A percentile compares a stretch with the other conserved stretches of the same genome.
These are phyloP conservation scores for Rhynchosporium secalis DNA, from an alignment of 2,329 filamentous ascomycete species.

Conservation along the genomic window DNA sequence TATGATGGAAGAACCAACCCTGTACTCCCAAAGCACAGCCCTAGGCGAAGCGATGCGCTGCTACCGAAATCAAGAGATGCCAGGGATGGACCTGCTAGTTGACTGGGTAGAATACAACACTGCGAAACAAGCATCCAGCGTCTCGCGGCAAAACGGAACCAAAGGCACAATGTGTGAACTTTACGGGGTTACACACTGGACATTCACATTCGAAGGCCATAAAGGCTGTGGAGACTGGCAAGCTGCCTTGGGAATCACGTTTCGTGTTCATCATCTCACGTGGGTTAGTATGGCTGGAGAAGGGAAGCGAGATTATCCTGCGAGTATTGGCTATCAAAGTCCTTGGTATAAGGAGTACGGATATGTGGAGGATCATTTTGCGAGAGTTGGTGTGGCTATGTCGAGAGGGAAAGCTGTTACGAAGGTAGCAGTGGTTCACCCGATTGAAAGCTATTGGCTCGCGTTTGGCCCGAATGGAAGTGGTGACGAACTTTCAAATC, in stretches of 20 bases:
- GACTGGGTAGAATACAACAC: slow-evolving; percentile 41
- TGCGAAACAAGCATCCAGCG: slow-evolving; percentile 39
- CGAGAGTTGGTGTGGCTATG: slow-evolving; percentile 38
- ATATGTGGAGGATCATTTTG: slow-evolving; percentile 40
- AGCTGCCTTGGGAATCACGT: slow-evolving; percentile 40
- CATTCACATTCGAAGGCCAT: slow-evolving; percentile 40
- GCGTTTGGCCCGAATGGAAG: slow-evolving; percentile 38
- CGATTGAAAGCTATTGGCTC: slow-evolving; percentile 42
- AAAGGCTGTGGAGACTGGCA: slow-evolving; percentile 42
- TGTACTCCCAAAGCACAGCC: slow-evolving; percentile 38
- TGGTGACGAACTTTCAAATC: slow-evolving; percentile 32
- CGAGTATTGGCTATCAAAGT: slow-evolving; percentile 40
- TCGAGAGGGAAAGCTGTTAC: slow-evolving; percentile 38
- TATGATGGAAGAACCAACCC: slow-evolving; percentile 41
- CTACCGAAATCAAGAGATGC: slow-evolving; percentile 39
- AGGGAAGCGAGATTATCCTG: slow-evolving; percentile 40
- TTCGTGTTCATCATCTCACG: slow-evolving; percentile 39
- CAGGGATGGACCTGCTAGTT: slow-evolving; percentile 39
- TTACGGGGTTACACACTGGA: slow-evolving; percentile 40
- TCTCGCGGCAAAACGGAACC: slow-evolving; percentile 38
- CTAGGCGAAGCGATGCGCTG: slow-evolving; percentile 42
- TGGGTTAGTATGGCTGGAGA: slow-evolving; percentile 42
- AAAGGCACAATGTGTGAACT: slow-evolving; percentile 39
- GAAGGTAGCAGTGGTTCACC: slow-evolving; percentile 39
- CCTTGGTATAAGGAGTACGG: slow-evolving; percentile 41